Evolutionary conservation across 2,329 filamentous ascomycete species (phyloP), one percentile per base, ranked within the genome.

Genomic region (Aplosporella prunicola): DNA sequence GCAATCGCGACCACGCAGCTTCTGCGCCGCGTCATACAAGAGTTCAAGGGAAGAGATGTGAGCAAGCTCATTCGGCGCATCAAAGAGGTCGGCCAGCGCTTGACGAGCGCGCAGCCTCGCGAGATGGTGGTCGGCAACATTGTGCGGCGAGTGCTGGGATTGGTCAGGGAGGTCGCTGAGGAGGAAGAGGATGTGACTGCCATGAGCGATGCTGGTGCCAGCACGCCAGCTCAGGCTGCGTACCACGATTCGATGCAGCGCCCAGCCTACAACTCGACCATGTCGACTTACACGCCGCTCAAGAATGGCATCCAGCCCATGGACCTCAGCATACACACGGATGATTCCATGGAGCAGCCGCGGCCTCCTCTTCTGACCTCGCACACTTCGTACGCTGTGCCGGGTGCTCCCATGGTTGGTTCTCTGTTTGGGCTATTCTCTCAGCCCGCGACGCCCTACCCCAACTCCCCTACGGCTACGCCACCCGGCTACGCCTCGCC

Each of bases 81-180:
- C 44, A 79, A 83, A 46, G 73, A 78, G 42, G 78, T 89, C 16
- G 91, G 91, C 39, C 74, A 78, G 49, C 76, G 78, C 39, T 70
- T 98, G 28, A 79, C 82, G 23, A 76, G 81, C 39, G 88, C 91
- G 6, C 86, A 93, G 51, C 89, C 89, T 11, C 76, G 82, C 43
- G 91, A 96, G 64, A 80, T 94, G 49, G 85, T 87, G 5, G 86
- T 95, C 29, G 89, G 87, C 35, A 98, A 98, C 54, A 88, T 98
- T 48, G 85, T 95, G 31, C 78, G 88, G 43, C 79, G 91, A 44
- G 83, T 96, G 2, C 68, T 98, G 24, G 84, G 87, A 28, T 71
- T 98, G 45, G 91, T 98, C 46, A 78, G 91, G 35, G 88, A 95
- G 53, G 88, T 96, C 53, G 82, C 84, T 25, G 80, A 84, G 49